Evolutionary conservation across 2,329 filamentous ascomycete species (phyloP), one percentile per base, ranked within the genome.

Genomic region (Cladosporium sp.): DNA sequence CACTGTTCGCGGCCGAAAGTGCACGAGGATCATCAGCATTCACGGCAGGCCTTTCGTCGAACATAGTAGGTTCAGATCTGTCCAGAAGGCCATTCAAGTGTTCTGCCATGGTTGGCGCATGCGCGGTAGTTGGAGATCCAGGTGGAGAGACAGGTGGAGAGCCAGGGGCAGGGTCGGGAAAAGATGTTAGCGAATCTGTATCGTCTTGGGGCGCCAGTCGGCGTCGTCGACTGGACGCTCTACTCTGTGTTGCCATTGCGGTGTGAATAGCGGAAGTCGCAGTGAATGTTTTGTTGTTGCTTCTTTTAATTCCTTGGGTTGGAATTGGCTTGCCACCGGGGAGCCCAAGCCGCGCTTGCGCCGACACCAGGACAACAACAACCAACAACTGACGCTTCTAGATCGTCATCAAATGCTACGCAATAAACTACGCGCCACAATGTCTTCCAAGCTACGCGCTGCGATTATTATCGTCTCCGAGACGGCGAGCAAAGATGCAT

Each of bases 401-500:
- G 18, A n/a, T 58, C 32, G 56, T n/a, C 25, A 39, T 57, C 30
- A 25, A 51, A 60, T 54, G 48, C 49, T 63, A 25, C 30, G 25
- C 18, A 56, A 7, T 13, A 43, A 18, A 32, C 11, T 63, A 30
- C 49, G 60, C 39, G 34, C 49, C 48, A 53, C 48, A 21, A 67
- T 67, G 66, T 54, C 36, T 57, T 34, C 21, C 34, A 79, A 82
- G 64, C 81, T 98, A 14, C 90, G 82, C 75, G 90, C 89, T 36
- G 91, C 90, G 8, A 89, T 99, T 58, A 84, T 99, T 63, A 85
- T 98, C 70, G 85, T 99, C 46, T 98, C 95, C 1, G 96, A 96
- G 59, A 99, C 95, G 6, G 95, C 93, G 6, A 88, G 89, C 10
- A 84, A 87, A 70, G 90, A 97, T 76, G 86, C 92, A 0, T 88